Percentiles rank a stretch among this genome's conserved stretches.
Conservation (phyloP, 164 flowering plant species). For the Magnolia kwangsiensis region DNA sequence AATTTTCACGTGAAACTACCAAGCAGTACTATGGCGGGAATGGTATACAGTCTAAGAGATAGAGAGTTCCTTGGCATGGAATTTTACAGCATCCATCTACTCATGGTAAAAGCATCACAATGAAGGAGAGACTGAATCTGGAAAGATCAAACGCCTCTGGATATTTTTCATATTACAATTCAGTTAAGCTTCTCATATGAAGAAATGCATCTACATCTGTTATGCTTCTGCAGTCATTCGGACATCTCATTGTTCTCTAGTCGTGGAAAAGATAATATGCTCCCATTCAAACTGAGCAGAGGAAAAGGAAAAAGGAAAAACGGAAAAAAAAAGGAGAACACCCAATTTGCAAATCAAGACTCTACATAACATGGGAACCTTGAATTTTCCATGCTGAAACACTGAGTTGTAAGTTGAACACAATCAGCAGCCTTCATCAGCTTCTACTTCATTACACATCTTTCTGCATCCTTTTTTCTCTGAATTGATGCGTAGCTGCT, state of each 20-base stretch:
- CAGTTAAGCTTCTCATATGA: slow-evolving; percentile 6
- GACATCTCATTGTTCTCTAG: not conserved
- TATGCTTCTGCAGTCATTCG: not conserved
- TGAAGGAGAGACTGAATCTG: not conserved
- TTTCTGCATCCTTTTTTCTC: not conserved
- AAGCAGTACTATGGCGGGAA: slow-evolving; percentile 81
- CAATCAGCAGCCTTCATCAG: not conserved
- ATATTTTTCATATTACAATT: not conserved
- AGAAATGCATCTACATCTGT: slow-evolving; percentile 5
- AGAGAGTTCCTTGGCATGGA: not conserved
- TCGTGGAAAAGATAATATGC: not conserved
- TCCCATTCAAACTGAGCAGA: not conserved
- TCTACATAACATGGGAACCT: slow-evolving; percentile 10
- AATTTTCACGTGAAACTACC: slow-evolving; percentile 78
- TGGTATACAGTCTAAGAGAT: slow-evolving; percentile 73
- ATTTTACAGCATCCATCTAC: not conserved
- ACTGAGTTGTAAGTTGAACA: not conserved
- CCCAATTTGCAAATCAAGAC: slow-evolving; percentile 2
- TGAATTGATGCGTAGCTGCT: slow-evolving; percentile 8
- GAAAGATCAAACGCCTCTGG: not conserved
- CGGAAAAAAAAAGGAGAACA: not conserved
- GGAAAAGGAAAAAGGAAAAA: not conserved
- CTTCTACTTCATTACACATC: not conserved
- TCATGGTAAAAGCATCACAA: not conserved
- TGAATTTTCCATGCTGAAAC: slow-evolving; percentile 1